These are phyloP conservation scores for Naganishia friedmannii DNA, from an alignment of 768 basidiomycete species.

Conservation along the genomic window DNA sequence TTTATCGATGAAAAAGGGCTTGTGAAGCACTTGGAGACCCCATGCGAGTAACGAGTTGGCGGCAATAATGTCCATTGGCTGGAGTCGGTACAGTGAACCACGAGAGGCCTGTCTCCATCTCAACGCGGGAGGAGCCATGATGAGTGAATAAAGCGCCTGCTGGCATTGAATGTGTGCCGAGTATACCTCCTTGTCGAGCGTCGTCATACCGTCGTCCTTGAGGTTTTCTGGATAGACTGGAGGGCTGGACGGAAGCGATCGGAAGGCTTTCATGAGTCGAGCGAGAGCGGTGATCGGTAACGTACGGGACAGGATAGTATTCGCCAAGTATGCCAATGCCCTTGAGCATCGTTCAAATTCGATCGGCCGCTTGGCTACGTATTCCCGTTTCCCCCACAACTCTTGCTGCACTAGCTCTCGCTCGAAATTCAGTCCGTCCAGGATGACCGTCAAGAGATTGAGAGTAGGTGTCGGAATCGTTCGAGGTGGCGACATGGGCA, in stretches of 20 bases:
- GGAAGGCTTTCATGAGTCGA: slow-evolving; percentile 38
- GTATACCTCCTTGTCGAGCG: slow-evolving; percentile 38
- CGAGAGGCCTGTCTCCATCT: slow-evolving; percentile 1
- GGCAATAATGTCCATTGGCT: slow-evolving; percentile 37
- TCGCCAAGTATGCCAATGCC: slow-evolving; percentile 49
- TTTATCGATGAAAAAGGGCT: not conserved
- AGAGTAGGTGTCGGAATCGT: slow-evolving; percentile 42
- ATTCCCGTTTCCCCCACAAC: not conserved
- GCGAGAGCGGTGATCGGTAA: slow-evolving; percentile 43
- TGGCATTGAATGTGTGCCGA: slow-evolving; percentile 48
- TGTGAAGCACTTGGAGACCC: slow-evolving; percentile 33
- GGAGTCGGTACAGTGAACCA: slow-evolving; percentile 36
- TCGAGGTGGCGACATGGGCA: slow-evolving; percentile 45
- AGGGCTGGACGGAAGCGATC: slow-evolving; percentile 35
- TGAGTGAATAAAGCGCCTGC: slow-evolving; percentile 46
- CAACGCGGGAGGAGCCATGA: slow-evolving; percentile 43
- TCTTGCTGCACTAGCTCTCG: not conserved
- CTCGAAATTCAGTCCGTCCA: slow-evolving; percentile 26
- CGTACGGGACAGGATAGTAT: slow-evolving; percentile 47
- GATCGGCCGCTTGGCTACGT: not conserved
- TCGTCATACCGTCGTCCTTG: slow-evolving; percentile 31
- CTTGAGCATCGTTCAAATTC: slow-evolving; percentile 37
- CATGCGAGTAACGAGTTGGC: slow-evolving; percentile 40
- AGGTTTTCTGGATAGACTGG: slow-evolving; percentile 42
- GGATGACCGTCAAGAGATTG: slow-evolving; percentile 38